A percentile compares a stretch with the other conserved stretches of the same genome.
Conservation (phyloP, 2,329 filamentous ascomycete species). For the Xylaria sp. region DNA sequence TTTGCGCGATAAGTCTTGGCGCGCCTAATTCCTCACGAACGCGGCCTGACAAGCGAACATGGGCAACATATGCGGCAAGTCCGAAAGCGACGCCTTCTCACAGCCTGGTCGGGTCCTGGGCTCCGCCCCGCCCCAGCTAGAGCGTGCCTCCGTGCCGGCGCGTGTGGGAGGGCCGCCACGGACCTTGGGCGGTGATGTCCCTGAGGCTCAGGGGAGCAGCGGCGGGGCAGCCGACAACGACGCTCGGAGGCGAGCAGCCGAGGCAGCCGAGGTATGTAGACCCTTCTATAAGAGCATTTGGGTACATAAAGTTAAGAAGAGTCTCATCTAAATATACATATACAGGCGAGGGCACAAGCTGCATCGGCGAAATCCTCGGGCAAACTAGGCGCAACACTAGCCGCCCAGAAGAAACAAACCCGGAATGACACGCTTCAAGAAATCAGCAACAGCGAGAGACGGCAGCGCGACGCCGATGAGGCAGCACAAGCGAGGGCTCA, state of each 20-base stretch:
- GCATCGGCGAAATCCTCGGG: slow-evolving; percentile 66
- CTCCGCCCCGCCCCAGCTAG: slow-evolving; percentile 61
- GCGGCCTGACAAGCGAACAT: slow-evolving; percentile 58
- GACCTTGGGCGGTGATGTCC: slow-evolving; percentile 68
- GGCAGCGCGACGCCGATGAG: slow-evolving; percentile 74
- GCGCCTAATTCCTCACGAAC: not conserved
- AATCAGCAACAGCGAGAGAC: slow-evolving; percentile 73
- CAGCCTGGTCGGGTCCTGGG: slow-evolving; percentile 79
- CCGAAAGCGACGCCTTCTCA: slow-evolving; percentile 73
- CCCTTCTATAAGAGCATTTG: not conserved
- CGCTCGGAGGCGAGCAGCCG: slow-evolving; percentile 78
- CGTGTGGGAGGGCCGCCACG: slow-evolving; percentile 68
- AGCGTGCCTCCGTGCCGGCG: slow-evolving; percentile 63
- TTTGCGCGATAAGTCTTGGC: too few species aligned
- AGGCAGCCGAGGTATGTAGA: slow-evolving; percentile 80
- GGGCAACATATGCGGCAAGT: slow-evolving; percentile 89
- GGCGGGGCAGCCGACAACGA: slow-evolving; percentile 57
- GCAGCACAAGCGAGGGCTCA: slow-evolving; percentile 67
- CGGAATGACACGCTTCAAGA: slow-evolving; percentile 74
- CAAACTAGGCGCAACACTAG: slow-evolving; percentile 76
- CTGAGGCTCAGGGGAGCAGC: slow-evolving; percentile 28
- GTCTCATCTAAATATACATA: slow-evolving; percentile 11
- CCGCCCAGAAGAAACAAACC: slow-evolving; percentile 80
- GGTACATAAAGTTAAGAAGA: not conserved
- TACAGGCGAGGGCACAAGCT: slow-evolving; percentile 74